Evolutionary conservation across 2,329 filamentous ascomycete species (phyloP), one percentile per base, ranked within the genome.

Genomic region (Fusarium austroafricanum): DNA sequence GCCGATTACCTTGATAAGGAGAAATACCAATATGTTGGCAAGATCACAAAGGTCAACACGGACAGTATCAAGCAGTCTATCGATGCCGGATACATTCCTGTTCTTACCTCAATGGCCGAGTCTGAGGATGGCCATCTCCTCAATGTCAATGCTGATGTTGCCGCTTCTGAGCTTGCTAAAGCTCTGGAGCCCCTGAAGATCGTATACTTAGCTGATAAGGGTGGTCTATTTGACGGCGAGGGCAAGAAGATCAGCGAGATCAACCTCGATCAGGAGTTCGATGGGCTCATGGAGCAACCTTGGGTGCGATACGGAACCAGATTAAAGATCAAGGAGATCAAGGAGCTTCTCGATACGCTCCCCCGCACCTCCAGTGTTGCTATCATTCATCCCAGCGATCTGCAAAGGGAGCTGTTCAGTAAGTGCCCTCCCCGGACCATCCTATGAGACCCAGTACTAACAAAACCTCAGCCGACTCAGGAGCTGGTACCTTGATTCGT

Each of bases 151-250:
- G 96, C 96, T 35, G 96, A 99, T 79, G 95, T 97, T 65, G 95
- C 95, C 35, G 96, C 96, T 29, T 94, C 94, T 69, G 95, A 97
- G 82, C 85, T 99, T 64, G 95, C 96, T 23, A 90, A 93, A 62
- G 89, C 92, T 57, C 84, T 99, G 54, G 90, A 98, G 80, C 96
- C 96, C 26, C 83, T 98, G 75, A 99, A 99, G 88, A 95, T 98
- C 65, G 94, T 99, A 62, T 99, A 97, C 79, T 86, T 98, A n/a
- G 96, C 94, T 7, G 96, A 99, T 83, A 98, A 98, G 86, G 96
- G 96, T 49, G 96, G 95, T 10, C 83, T 99, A 33, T 97, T 97
- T 81, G 93, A 98, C 77, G 94, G 94, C 61, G 92, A 97, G 68
- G 92, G 91, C 61, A 91, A 95, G 83, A 97, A 97, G 83, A 98